Evolutionary conservation across 2,329 filamentous ascomycete genomes (phyloP).

Genomic region (Hypoxylon sp.): DNA sequence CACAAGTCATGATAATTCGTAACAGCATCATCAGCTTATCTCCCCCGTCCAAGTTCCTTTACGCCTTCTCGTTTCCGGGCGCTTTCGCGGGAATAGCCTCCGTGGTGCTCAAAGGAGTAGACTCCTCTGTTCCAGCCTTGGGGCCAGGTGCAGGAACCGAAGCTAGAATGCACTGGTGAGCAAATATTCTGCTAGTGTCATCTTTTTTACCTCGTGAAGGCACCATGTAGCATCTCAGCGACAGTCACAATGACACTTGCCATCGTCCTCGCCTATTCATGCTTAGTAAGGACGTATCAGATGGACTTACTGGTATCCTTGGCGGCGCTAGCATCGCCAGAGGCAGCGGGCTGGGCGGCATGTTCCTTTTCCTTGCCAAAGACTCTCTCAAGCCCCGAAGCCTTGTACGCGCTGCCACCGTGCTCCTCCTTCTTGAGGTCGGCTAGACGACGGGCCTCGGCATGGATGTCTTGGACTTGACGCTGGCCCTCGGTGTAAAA

Average conservation of each 20-base stretch:
- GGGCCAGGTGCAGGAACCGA: conserved; percentile 48
- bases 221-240: not conserved
- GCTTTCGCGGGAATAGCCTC: conserved; percentile 49
- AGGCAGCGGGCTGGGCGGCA: conserved; percentile 50
- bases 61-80: conserved; percentile 50
- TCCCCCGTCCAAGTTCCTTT: conserved; percentile 8
- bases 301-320: conserved; percentile 38
- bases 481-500: conserved; percentile 90
- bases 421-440: conserved; percentile 83
- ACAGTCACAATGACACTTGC: not conserved
- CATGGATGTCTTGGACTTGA: conserved; percentile 94
- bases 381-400: conserved; percentile 69
- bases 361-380: conserved; percentile 68
- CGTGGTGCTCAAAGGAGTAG: conserved; percentile 49
- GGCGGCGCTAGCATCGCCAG: conserved; percentile 35
- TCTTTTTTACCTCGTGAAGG: not conserved
- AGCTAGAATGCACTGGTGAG: conserved; percentile 31
- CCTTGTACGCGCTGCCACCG: conserved; percentile 72
- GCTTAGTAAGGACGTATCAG: not conserved
- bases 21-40: conserved; percentile 27
- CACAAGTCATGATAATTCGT: conserved; percentile 41
- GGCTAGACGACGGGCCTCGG: conserved; percentile 88
- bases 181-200: not conserved
- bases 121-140: conserved; percentile 48
- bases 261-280: not conserved